A percentile compares a stretch with the other conserved stretches of the same genome.
phyloP scores from a whole-genome alignment of 2,329 filamentous ascomycete species.

The Rutstroemia sp. region DNA sequence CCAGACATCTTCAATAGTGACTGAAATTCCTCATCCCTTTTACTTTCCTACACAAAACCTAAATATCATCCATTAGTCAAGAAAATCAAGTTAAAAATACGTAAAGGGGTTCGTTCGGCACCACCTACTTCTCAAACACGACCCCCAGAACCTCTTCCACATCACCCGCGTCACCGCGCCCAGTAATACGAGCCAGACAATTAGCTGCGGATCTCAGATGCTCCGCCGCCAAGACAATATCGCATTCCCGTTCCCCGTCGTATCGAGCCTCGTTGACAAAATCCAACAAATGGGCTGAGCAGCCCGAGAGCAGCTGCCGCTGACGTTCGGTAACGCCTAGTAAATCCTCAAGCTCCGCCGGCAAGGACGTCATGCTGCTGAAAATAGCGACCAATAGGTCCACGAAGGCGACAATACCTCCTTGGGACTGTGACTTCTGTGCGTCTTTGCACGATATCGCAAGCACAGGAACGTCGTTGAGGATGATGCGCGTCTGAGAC shows the following conservation, averaged over 20 bases:
- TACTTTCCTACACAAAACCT: conserved; percentile 29
- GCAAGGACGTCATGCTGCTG: conserved; percentile 60
- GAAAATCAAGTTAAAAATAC: background rate
- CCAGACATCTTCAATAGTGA: background rate
- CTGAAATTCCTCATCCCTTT: background rate
- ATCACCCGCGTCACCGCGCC: conserved; percentile 75
- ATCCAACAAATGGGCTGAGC: conserved; percentile 61
- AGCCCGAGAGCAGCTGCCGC: conserved; percentile 69
- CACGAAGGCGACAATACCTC: conserved; percentile 36
- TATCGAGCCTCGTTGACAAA: conserved; percentile 56
- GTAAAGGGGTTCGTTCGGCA: no score
- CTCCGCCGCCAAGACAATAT: conserved; percentile 87
- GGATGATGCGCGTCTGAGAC: conserved; percentile 25
- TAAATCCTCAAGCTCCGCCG: conserved; percentile 69
- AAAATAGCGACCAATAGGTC: conserved; percentile 62
- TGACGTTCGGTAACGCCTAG: conserved; percentile 89
- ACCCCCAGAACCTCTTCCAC: conserved; percentile 94
- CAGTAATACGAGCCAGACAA: conserved; percentile 79
- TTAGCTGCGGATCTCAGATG: conserved; percentile 74
- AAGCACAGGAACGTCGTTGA: conserved; percentile 38
- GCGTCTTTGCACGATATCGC: conserved; percentile 68
- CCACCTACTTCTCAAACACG: conserved; percentile 81
- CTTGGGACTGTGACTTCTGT: conserved; percentile 41
- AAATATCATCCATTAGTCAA: conserved; percentile 4
- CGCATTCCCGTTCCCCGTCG: conserved; percentile 45